A percentile compares a stretch with the other conserved stretches of the same genome.
Evolutionary conservation across 2,329 filamentous ascomycete genomes (phyloP).

Genomic region (Teratosphaeria gauchensis): DNA sequence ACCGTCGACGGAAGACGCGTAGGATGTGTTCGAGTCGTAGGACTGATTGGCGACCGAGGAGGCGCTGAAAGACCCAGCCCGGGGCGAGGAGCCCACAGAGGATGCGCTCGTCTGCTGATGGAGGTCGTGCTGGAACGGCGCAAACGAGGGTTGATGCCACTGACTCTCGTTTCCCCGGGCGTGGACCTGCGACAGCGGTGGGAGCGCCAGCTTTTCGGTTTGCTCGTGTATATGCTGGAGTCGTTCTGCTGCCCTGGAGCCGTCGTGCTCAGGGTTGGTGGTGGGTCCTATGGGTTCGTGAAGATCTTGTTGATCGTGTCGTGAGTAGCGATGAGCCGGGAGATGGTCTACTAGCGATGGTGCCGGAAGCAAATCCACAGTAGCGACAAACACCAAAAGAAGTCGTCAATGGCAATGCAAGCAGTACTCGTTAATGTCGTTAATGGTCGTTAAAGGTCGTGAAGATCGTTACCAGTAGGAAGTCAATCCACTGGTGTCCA

Average conservation of each 20-base stretch:
- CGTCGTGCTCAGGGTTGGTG: not conserved
- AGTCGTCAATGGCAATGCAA: constrained; percentile 23
- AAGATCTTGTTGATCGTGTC: not conserved
- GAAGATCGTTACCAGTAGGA: constrained; percentile 17
- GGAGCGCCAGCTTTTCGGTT: constrained; percentile 90
- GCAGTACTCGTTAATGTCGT: constrained; percentile 16
- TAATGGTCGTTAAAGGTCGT: constrained; percentile 27
- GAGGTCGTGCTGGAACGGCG: constrained; percentile 39
- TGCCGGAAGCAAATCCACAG: constrained; percentile 2
- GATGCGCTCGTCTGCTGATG: constrained; percentile 43
- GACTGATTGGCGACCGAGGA: constrained; percentile 36
- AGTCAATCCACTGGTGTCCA: constrained; percentile 17
- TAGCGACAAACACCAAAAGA: constrained; percentile 15
- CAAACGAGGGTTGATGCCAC: constrained; percentile 59
- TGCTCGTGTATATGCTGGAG: not conserved
- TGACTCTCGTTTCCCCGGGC: constrained; percentile 64
- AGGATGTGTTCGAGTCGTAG: constrained; percentile 45
- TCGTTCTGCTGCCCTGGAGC: not conserved
- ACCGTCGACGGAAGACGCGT: constrained; percentile 46
- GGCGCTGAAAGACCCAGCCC: constrained; percentile 63
- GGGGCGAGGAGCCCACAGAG: constrained; percentile 63
- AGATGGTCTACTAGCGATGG: constrained; percentile 5
- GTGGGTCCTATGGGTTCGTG: not conserved
- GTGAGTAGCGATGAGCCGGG: not conserved
- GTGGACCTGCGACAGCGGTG: constrained; percentile 74